Conservation (phyloP, 2,329 filamentous ascomycete species). For the Sphaerulina vaccinii region DNA sequence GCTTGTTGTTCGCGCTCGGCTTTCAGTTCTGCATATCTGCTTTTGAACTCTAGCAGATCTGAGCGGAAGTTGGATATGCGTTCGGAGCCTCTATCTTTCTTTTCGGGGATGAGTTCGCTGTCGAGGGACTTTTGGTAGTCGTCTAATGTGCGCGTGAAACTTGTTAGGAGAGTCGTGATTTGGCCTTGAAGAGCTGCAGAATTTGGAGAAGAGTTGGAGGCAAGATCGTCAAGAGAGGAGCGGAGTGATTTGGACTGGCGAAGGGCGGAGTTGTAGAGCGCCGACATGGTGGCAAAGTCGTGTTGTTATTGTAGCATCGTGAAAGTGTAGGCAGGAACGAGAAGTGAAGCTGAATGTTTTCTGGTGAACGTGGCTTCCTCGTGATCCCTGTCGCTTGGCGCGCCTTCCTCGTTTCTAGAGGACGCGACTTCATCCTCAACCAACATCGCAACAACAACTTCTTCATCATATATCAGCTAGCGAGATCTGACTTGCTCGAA, state of each 20-base stretch:
- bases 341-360: neutral
- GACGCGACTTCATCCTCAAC: too few relatives aligned
- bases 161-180: constrained; percentile 73
- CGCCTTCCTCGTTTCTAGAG: too few relatives aligned
- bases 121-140: constrained; percentile 84
- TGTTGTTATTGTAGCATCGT: constrained; percentile 2
- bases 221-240: constrained; percentile 70
- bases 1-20: constrained; percentile 67
- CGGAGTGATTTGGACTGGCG: constrained; percentile 81
- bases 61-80: constrained; percentile 80
- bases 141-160: constrained; percentile 86
- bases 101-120: constrained; percentile 84
- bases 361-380: constrained; percentile 4
- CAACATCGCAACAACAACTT: too few relatives aligned
- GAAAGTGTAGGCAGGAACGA: neutral
- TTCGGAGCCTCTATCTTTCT: constrained; percentile 86
- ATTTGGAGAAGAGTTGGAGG: constrained; percentile 60
- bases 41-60: constrained; percentile 77
- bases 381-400: neutral
- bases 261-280: constrained; percentile 79
- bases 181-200: constrained; percentile 58
- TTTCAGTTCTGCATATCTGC: constrained; percentile 75
- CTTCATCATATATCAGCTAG: too few relatives aligned
- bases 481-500: too few relatives aligned
- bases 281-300: constrained; percentile 33